A percentile compares a stretch with the other conserved stretches of the same genome.
Conservation (phyloP, 148 eudicot species). For the Amaranthus cruentus region DNA sequence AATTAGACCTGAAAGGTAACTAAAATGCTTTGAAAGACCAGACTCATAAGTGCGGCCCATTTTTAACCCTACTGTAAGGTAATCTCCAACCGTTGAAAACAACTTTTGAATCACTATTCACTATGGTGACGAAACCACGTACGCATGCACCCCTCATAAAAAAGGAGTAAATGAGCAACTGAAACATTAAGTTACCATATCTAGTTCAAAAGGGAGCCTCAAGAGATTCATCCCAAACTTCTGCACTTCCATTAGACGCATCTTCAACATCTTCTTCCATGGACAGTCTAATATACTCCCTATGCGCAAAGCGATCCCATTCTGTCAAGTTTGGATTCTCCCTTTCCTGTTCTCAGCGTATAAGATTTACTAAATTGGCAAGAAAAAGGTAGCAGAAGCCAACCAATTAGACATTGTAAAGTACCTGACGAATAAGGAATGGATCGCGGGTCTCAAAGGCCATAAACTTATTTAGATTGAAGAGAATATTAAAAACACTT, state of each 20-base stretch:
- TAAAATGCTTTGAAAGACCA: not conserved
- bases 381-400: not conserved
- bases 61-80: no score
- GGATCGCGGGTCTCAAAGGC: constrained; percentile 99
- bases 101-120: not conserved
- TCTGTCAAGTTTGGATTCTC: constrained; percentile 93
- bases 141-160: not conserved
- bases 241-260: constrained; percentile 96
- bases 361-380: not conserved
- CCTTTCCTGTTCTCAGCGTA: constrained; percentile 61
- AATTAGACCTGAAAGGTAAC: not conserved
- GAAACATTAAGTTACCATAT: constrained; percentile 16
- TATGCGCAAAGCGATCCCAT: constrained; percentile 98
- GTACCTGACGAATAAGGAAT: constrained; percentile 94
- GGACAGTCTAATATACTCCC: constrained; percentile 94
- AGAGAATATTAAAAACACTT: constrained; percentile 86
- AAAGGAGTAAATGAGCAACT: not conserved
- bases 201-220: constrained; percentile 88
- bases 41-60: not conserved
- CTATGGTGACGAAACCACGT: not conserved
- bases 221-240: constrained; percentile 96
- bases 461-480: constrained; percentile 94
- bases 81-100: not conserved
- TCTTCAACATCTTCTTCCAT: constrained; percentile 99
- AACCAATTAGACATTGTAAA: constrained; percentile 2